Evolutionary conservation across 768 basidiomycete genomes (phyloP), one percentile per base, ranked within the genome.

Genomic region (Pisolithus sp.): DNA sequence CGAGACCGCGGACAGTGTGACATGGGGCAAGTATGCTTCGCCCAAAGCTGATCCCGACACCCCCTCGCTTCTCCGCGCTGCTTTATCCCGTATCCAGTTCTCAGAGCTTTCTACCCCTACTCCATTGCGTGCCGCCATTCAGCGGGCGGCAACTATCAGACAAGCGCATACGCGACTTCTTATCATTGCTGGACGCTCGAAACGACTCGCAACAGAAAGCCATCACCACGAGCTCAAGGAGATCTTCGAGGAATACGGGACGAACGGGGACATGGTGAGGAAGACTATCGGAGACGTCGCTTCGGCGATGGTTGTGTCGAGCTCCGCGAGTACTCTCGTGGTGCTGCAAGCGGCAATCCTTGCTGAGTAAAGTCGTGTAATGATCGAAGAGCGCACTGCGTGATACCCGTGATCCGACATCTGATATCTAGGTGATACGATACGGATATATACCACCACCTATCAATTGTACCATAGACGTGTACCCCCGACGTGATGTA

Each of bases 271-370:
- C 28, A 55, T 53, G 15, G 79, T 93, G 57, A 76, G 78, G 61
- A 84, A 85, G 76, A 91, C 92, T 15, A 76, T 95, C 37, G 94
- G 94, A 7, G 91, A 94, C 65, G 85, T 91, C 12, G 89, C 84
- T 3, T 79, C 85, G n/a, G 83, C 85, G 30, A 80, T 94, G 67
- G 79, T 92, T 4, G 73, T 85, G 2, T 74, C 79, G 3, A 80
- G 80, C 3, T 71, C 73, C 42, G 73, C 76, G 50, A 60, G 57
- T 21, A 85, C 79, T 18, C 59, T 89, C 39, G 73, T 89, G 51
- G 86, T 91, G 4, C 52, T 91, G 39, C 89, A 91, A 68, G 80
- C 83, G 51, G 72, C 79, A 60, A 60, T 46, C 20, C 45, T 15
- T 18, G 18, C 42, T 28, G 57, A 59, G 21, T 52, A 21, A 49